Conservation (phyloP, 306 rosid species). For the Casuarina cunninghamiana region DNA sequence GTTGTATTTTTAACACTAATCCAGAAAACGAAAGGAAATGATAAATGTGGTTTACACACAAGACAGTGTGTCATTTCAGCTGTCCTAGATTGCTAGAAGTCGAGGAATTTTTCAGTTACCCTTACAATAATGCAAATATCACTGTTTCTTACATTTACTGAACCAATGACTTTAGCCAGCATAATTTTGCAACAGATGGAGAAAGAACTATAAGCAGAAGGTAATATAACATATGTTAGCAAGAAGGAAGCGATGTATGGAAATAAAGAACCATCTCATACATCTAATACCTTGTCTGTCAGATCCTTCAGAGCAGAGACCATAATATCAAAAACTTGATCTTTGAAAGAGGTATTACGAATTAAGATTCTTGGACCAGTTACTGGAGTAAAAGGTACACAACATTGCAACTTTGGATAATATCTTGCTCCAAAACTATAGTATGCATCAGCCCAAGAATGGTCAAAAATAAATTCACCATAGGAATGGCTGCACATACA, state of each 20-base stretch:
- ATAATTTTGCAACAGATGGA: conserved; percentile 3
- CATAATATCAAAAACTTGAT: conserved; percentile 64
- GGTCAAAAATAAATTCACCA: conserved; percentile 97
- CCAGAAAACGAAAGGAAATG: neutral
- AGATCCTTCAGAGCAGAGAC: conserved; percentile 70
- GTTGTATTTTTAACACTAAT: neutral
- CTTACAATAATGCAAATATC: neutral
- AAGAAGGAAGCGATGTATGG: neutral
- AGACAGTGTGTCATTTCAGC: neutral
- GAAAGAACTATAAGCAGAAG: neutral
- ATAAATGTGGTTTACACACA: neutral
- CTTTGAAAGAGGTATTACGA: conserved; percentile 56
- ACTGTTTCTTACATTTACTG: neutral
- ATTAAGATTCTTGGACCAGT: conserved; percentile 88
- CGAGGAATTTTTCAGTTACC: neutral
- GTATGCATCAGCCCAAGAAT: conserved; percentile 97
- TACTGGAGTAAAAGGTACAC: conserved; percentile 94
- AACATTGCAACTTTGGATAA: conserved; percentile 87
- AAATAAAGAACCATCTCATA: conserved; percentile 1
- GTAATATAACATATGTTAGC: neutral
- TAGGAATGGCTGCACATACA: conserved; percentile 73
- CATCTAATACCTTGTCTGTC: conserved; percentile 56
- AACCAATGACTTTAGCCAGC: neutral
- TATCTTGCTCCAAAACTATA: conserved; percentile 67
- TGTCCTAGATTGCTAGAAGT: no score